Percentiles rank a stretch among this genome's conserved stretches.
These are phyloP conservation scores for Neonectria faginata DNA, from an alignment of 2,329 filamentous ascomycete genomes.

Conservation along the genomic window DNA sequence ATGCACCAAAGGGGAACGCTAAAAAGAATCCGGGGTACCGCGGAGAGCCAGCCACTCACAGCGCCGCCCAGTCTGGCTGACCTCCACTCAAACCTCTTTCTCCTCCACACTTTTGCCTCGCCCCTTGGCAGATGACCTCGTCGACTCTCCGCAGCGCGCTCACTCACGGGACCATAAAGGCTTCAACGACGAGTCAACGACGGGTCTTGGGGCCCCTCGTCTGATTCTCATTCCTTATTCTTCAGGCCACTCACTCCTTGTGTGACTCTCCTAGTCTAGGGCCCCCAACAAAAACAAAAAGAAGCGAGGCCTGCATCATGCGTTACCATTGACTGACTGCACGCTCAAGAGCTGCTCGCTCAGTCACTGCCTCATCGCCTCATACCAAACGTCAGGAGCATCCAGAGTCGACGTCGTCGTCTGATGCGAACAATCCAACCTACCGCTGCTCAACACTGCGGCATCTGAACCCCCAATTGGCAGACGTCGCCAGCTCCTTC, in stretches of 20 bases:
- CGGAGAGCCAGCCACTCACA: conserved; percentile 38
- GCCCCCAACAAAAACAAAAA: conserved; percentile 11
- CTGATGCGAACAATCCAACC: neutral
- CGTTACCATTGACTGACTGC: conserved; percentile 20
- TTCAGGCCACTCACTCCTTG: conserved; percentile 4
- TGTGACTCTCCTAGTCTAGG: conserved; percentile 1
- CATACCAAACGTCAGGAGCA: conserved; percentile 3
- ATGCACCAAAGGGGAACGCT: conserved; percentile 17
- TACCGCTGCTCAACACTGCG: neutral
- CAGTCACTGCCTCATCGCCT: conserved; percentile 5
- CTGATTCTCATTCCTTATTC: neutral
- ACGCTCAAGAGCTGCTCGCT: conserved; percentile 13
- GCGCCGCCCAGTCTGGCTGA: conserved; percentile 9
- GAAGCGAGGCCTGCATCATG: conserved; percentile 23
- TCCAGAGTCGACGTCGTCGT: neutral
- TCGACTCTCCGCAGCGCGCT: conserved; percentile 31
- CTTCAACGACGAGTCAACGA: conserved; percentile 9
- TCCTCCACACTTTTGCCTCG: conserved; percentile 22
- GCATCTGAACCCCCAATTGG: conserved; percentile 9
- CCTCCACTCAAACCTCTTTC: conserved; percentile 21
- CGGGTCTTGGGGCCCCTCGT: conserved; percentile 10
- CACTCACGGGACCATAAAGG: conserved; percentile 40
- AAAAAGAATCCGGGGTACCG: conserved; percentile 41
- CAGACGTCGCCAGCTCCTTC: neutral
- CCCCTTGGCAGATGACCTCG: conserved; percentile 42